Evolutionary conservation across 106 monocot species (phyloP).

Genomic region (Platanthera zijinensis): DNA sequence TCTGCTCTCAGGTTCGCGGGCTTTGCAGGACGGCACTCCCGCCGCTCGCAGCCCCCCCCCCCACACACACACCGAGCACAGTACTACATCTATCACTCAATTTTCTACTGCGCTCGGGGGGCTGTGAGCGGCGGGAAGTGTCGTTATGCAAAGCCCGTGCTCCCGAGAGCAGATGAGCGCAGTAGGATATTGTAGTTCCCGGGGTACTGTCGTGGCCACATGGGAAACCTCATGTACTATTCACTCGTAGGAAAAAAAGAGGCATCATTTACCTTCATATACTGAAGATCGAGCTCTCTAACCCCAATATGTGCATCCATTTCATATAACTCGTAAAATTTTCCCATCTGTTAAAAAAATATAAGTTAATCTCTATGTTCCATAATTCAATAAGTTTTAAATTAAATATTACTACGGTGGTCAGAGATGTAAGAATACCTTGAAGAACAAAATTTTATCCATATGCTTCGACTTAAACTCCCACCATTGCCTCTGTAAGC

Average conservation of each 20-base stretch:
- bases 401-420: not conserved
- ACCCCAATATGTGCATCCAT: conserved; percentile 98
- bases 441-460: conserved; percentile 97
- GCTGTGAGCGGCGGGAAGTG: too few relatives aligned
- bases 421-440: conserved; percentile 37
- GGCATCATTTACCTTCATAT: conserved; percentile 76
- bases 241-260: not conserved
- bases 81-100: too few relatives aligned
- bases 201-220: too few relatives aligned
- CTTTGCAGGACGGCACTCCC: too few relatives aligned
- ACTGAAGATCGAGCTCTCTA: conserved; percentile 94
- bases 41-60: too few relatives aligned
- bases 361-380: conserved; percentile 3
- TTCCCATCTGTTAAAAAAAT: conserved; percentile 67
- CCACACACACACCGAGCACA: too few relatives aligned
- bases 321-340: conserved; percentile 98
- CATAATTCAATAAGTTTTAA: not conserved
- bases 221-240: too few relatives aligned
- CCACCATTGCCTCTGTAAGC: conserved; percentile 93
- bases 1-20: too few relatives aligned
- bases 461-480: conserved; percentile 95
- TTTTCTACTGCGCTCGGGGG: too few relatives aligned
- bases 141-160: too few relatives aligned
- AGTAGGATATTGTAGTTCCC: too few relatives aligned
- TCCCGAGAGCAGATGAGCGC: too few relatives aligned